These are phyloP conservation scores for Penicillium malachiteum DNA, from an alignment of 495 filamentous ascomycete species.

Conservation along the genomic window DNA sequence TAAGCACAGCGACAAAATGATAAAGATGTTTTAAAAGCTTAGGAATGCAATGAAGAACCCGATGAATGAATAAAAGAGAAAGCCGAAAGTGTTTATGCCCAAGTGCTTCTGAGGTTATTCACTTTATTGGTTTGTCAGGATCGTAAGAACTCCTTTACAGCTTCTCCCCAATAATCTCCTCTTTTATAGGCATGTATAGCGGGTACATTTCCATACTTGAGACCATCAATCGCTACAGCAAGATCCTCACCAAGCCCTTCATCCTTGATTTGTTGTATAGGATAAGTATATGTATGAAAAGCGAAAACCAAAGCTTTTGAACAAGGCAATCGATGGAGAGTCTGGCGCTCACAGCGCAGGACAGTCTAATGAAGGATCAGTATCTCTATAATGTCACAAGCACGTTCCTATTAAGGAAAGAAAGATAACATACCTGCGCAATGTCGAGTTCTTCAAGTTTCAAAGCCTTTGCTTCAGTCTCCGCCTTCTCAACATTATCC, in stretches of 20 bases:
- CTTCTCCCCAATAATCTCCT: conserved; percentile 61
- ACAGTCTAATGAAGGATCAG: conserved; percentile 36
- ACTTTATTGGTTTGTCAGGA: conserved; percentile 12
- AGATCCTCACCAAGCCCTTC: conserved; percentile 67
- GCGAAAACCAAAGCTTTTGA: conserved; percentile 69
- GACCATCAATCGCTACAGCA: conserved; percentile 69
- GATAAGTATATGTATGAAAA: conserved; percentile 79
- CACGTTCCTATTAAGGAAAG: too few relatives aligned
- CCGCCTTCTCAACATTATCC: conserved; percentile 29
- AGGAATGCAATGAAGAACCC: not conserved
- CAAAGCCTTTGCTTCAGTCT: conserved; percentile 41
- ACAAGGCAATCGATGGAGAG: conserved; percentile 67
- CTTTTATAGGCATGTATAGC: conserved; percentile 68
- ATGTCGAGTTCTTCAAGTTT: conserved; percentile 46
- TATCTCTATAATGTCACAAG: too few relatives aligned
- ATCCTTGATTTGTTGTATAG: conserved; percentile 62
- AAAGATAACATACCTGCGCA: conserved; percentile 38
- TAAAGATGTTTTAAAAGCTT: conserved; percentile 7
- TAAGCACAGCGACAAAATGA: not conserved
- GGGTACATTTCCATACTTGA: conserved; percentile 66
- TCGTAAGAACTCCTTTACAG: conserved; percentile 58
- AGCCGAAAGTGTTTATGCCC: not conserved
- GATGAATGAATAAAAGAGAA: conserved; percentile 1
- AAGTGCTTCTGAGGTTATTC: not conserved
- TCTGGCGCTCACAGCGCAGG: conserved; percentile 74